Base-by-base conservation (phyloP, 2,329 filamentous ascomycete species). In the Colletotrichum tropicicola region DNA sequence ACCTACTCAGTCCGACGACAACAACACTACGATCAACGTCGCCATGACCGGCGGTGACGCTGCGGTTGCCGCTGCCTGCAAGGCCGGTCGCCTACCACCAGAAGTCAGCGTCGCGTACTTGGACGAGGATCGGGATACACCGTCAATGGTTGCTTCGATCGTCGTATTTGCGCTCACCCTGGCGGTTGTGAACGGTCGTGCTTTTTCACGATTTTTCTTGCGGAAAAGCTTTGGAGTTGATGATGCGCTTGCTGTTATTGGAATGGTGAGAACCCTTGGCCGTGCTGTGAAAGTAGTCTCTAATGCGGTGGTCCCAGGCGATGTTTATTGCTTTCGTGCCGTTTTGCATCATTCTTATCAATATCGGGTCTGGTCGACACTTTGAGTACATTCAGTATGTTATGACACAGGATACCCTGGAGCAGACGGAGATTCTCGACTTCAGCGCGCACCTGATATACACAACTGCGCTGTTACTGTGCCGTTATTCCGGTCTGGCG, bases 381-480 rank as follows among this genome's bases (percentile, higher is more conserved):
- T 80, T 78, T 56, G 77, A 73, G 12, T 83, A 80, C 54, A 80
- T 83, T 41, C 71, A 82, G 70, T 83, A 84, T 69, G 80, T 85
- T 4, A 73, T 85, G 43, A 71, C 79, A 19, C 69, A 81, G 47
- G 60, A 74, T 3, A 79, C 75, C 0, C 74, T 84, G 30, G 74
- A 80, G 35, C 15, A 73, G 9, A 83, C 81, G 0, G 80, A 86
- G 68, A 69, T 83, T 0, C 73, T 83, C 61, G 84, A 86, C 69
- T 85, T 84, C 51, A 71, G 73, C 35, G 82, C 83, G 15, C 84
- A 86, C 70, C 78, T 86, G 21, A 70, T 86, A 62, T 86, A 86
- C 69, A 84, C 83, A 2, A 80, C 79, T 0, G 78, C 84, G 2
- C 75, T 86, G 2, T 75, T 85, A 25, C 69, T 83, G 10, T 85